phyloP scores from a whole-genome alignment of 768 basidiomycete genomes.

The Gymnopilus dilepis region DNA sequence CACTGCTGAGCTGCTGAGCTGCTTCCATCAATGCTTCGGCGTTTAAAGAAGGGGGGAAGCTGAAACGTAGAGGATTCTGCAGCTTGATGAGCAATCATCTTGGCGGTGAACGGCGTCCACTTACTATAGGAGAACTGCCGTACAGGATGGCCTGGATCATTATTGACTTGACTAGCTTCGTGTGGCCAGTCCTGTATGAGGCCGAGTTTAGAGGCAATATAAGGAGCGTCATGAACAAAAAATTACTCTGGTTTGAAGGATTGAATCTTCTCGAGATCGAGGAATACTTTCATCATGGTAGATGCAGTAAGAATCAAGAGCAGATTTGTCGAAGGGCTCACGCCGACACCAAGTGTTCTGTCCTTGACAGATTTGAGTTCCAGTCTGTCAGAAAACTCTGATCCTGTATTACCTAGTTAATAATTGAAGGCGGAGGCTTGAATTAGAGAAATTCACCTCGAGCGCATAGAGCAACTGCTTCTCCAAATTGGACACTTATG shows the following conservation, averaged over 20 bases:
- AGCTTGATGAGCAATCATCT: slow-evolving; percentile 1
- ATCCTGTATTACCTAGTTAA: slow-evolving; percentile 46
- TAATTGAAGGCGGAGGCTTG: not conserved
- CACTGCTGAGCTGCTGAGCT: slow-evolving; percentile 74
- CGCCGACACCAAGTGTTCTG: slow-evolving; percentile 73
- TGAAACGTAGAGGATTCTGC: slow-evolving; percentile 80
- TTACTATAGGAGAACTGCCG: slow-evolving; percentile 67
- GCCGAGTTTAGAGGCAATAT: not conserved
- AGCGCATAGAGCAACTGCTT: slow-evolving; percentile 75
- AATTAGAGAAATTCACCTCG: slow-evolving; percentile 47
- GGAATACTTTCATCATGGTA: slow-evolving; percentile 67
- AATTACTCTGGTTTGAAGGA: slow-evolving; percentile 69
- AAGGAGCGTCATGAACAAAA: not conserved
- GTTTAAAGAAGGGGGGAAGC: slow-evolving; percentile 80
- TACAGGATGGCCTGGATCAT: slow-evolving; percentile 87
- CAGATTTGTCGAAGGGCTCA: slow-evolving; percentile 52
- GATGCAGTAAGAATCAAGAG: slow-evolving; percentile 69
- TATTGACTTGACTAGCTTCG: slow-evolving; percentile 74
- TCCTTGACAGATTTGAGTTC: slow-evolving; percentile 72
- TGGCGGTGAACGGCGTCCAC: slow-evolving; percentile 11
- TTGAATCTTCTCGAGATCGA: slow-evolving; percentile 66
- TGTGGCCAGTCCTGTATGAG: slow-evolving; percentile 57
- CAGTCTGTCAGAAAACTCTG: slow-evolving; percentile 72
- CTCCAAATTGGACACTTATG: slow-evolving; percentile 72
- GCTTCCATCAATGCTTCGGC: slow-evolving; percentile 81